Conservation (phyloP, 495 filamentous ascomycete species). For the Elaphomyces granulatus region DNA sequence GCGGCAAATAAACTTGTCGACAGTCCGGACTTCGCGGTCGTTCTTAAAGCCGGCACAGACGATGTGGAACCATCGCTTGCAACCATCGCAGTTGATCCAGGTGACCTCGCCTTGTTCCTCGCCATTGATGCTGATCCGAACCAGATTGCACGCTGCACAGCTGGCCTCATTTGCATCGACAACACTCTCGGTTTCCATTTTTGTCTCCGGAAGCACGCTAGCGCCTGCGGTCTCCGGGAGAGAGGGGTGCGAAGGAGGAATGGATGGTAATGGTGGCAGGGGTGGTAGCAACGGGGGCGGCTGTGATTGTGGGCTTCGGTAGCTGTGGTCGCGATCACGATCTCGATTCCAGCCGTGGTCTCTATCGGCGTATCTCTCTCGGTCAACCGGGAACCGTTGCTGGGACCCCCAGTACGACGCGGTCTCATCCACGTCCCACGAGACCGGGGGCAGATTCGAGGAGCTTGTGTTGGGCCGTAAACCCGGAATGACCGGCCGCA, state of each 20-base stretch:
- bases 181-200: no score
- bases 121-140: conserved; percentile 29
- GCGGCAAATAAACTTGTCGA: conserved; percentile 59
- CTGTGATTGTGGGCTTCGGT: neutral
- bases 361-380: neutral
- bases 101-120: conserved; percentile 40
- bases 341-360: no score
- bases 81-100: conserved; percentile 66
- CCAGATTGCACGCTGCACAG: conserved; percentile 37
- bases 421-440: conserved; percentile 17
- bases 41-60: conserved; percentile 59
- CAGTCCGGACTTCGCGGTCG: conserved; percentile 50
- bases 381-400: no score
- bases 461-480: conserved; percentile 31
- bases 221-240: no score
- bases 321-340: conserved; percentile 14
- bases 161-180: conserved; percentile 26
- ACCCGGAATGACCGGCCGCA: conserved; percentile 25
- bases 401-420: conserved; percentile 1
- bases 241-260: no score
- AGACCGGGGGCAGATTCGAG: conserved; percentile 22
- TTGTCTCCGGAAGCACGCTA: no score
- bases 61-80: conserved; percentile 62
- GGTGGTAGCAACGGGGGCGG: no score
- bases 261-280: neutral